Evolutionary conservation across 2,329 filamentous ascomycete genomes (phyloP), one percentile per base, ranked within the genome.

Genomic region (Grosmannia serpens): DNA sequence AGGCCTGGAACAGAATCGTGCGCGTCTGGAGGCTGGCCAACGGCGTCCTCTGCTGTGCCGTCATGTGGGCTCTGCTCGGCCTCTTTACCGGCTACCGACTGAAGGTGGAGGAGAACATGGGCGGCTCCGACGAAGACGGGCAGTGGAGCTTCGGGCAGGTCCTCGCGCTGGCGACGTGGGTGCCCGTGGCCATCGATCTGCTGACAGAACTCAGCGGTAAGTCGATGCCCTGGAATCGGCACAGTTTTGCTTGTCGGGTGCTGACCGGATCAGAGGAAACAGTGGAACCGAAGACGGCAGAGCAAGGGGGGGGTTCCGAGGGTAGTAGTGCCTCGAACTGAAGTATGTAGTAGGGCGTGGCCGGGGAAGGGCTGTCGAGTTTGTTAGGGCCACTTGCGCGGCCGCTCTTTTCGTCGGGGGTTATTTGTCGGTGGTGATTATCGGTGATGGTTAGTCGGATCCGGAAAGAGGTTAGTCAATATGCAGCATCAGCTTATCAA

Each of bases 131-230:
- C 53, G 56, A 62, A 33, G 62, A 68, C 31, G 17, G 6, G 5
- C 11, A 60, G 26, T 70, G 69, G 68, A 68, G 64, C 4, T 70
- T 70, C 53, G 65, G 68, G 0, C 68, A 71, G 60, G 66, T 69
- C 4, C 58, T 70, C 3, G 62, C 67, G 0, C 55, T 70, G 22
- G 65, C 66, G 5, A 67, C 66, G 0, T 70, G 69, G 68, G 60
- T 65, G 10, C 67, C 69, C 0, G 64, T 70, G 1, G 33, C 64
- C 0, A 63, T 69, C 6, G 68, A 69, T 20, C 55, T 70, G n/a
- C 50, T 58, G 1, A 62, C 64, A 27, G 62, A 68, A 2, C 62
- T 66, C 22, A 63, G 64, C 1, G 67, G 67, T 69, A 47, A 62
- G 67, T 64, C n/a, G 15, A 13, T 2, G n/a, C 29, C 3, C 10